These are phyloP conservation scores for Sporothrix phasma DNA, from an alignment of 2,329 filamentous ascomycete species.

Conservation along the genomic window DNA sequence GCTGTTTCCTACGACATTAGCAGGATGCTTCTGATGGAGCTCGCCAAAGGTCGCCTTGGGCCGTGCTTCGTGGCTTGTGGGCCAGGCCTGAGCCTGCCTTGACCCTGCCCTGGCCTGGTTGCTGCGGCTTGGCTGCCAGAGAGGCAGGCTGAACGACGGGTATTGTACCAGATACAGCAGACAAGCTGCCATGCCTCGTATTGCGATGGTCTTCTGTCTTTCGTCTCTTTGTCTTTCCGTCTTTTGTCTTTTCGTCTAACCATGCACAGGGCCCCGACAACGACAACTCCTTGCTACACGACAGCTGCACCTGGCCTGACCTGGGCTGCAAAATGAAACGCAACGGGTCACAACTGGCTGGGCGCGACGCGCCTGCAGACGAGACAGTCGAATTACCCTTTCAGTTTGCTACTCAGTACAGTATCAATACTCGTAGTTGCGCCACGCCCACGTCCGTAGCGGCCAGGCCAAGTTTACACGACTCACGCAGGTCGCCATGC, in stretches of 20 bases:
- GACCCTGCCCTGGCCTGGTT: not conserved
- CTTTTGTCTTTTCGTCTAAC: not conserved
- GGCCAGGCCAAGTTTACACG: not conserved
- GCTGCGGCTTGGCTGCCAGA: no score
- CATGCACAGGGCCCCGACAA: not conserved
- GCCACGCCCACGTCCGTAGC: not conserved
- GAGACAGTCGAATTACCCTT: no score
- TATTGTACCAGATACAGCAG: no score
- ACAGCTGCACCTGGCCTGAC: not conserved
- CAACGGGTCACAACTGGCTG: not conserved
- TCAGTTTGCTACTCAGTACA: no score
- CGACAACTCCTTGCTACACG: not conserved
- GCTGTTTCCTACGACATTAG: not conserved
- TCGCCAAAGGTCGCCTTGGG: not conserved
- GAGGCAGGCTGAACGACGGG: not conserved
- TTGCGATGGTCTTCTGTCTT: no score
- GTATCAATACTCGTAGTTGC: no score
- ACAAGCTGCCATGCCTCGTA: not conserved
- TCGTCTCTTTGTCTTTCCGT: no score
- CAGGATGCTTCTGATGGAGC: no score
- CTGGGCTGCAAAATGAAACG: not conserved
- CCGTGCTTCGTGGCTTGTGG: not conserved
- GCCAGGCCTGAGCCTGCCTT: no score
- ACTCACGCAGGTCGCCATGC: not conserved
- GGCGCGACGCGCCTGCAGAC: not conserved